Conservation (phyloP, 768 basidiomycete genomes). For the Suillus clintonianus region DNA sequence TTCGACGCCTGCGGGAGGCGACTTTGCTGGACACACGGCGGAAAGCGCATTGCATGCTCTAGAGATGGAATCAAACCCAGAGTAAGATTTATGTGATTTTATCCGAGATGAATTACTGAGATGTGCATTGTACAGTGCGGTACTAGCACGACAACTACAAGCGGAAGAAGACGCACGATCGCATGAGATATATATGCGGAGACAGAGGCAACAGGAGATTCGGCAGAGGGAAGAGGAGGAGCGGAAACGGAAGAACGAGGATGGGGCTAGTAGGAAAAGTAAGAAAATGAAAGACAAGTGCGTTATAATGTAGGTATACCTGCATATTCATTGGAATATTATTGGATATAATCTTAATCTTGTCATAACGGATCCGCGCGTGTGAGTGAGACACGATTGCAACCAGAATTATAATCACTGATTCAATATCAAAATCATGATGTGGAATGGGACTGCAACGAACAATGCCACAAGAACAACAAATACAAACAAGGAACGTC, state of each 20-base stretch:
- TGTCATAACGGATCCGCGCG: neutral
- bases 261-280: slow-evolving; percentile 33
- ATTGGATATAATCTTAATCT: neutral
- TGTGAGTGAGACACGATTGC: neutral
- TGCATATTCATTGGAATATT: neutral
- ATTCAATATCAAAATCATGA: neutral
- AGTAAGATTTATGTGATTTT: slow-evolving; percentile 48
- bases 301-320: slow-evolving; percentile 53
- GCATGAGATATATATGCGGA: slow-evolving; percentile 36
- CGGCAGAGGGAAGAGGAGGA: slow-evolving; percentile 15
- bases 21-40: slow-evolving; percentile 74
- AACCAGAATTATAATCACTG: neutral
- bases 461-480: slow-evolving; percentile 24
- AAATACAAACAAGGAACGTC: slow-evolving; percentile 32
- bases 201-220: slow-evolving; percentile 26
- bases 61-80: slow-evolving; percentile 53
- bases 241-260: slow-evolving; percentile 25
- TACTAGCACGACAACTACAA: slow-evolving; percentile 76
- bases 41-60: slow-evolving; percentile 57
- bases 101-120: neutral
- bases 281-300: slow-evolving; percentile 51
- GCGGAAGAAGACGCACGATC: slow-evolving; percentile 72
- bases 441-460: neutral
- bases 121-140: slow-evolving; percentile 43
- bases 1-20: slow-evolving; percentile 74